Conservation (phyloP, 192 early-diverging fungal genomes). For the Kickxella alabastrina region DNA sequence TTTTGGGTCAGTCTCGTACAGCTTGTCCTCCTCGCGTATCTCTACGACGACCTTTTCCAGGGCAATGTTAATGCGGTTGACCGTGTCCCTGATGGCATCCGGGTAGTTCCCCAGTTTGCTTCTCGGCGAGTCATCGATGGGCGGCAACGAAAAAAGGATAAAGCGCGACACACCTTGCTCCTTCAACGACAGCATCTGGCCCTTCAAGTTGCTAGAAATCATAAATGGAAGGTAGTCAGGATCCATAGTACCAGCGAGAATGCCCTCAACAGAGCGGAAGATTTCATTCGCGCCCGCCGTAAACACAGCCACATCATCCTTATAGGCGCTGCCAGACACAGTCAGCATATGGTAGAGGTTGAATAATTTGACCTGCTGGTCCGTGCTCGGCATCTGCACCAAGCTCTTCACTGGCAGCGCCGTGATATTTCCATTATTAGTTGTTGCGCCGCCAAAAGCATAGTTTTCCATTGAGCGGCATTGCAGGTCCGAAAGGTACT, state of each 20-base stretch:
- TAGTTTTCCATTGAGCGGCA: conserved; percentile 50
- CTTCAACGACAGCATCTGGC: conserved; percentile 40
- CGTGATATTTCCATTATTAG: conserved; percentile 46
- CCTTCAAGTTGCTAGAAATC: conserved; percentile 38
- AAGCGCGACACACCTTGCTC: conserved; percentile 41
- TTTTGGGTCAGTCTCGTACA: conserved; percentile 26
- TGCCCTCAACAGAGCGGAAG: conserved; percentile 46
- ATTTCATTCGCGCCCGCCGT: conserved; percentile 49
- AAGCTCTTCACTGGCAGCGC: conserved; percentile 41
- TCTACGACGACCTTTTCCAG: conserved; percentile 39
- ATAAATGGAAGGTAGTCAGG: conserved; percentile 38
- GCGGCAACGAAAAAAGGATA: conserved; percentile 45
- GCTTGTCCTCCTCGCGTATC: conserved; percentile 36
- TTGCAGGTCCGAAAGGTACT: conserved; percentile 45
- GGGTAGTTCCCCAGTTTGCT: conserved; percentile 52
- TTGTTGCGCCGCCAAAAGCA: conserved; percentile 47
- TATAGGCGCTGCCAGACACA: conserved; percentile 35
- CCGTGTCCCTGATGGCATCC: conserved; percentile 22
- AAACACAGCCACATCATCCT: conserved; percentile 43
- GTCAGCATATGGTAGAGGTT: conserved; percentile 44
- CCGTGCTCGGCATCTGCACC: conserved; percentile 48
- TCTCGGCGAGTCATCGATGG: conserved; percentile 48
- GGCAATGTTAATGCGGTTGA: conserved; percentile 35
- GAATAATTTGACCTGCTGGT: conserved; percentile 48
- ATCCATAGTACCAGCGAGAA: conserved; percentile 28